Conservation (phyloP, 257 asterid species). For the Dorcoceras hygrometricum region DNA sequence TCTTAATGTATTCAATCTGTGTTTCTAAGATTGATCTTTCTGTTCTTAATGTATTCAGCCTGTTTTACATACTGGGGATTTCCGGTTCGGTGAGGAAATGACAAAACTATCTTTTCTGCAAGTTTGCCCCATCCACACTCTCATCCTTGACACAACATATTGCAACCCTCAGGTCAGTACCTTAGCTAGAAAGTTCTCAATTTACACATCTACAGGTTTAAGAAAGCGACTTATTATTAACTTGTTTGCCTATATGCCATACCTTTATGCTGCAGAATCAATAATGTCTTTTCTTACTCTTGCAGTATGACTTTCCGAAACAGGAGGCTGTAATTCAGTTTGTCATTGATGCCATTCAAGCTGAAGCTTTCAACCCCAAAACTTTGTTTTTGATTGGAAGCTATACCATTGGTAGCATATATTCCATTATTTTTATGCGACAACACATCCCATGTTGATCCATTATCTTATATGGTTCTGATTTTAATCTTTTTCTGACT, state of each 20-base stretch:
- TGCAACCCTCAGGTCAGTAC: conserved; percentile 79
- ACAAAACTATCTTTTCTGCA: conserved; percentile 45
- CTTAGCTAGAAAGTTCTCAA: neutral
- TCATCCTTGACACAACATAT: conserved; percentile 93
- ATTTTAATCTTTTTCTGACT: neutral
- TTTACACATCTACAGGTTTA: neutral
- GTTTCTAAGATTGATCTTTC: conserved; percentile 20
- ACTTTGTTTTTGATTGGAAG: conserved; percentile 92
- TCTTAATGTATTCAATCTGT: conserved; percentile 50
- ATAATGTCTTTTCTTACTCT: conserved; percentile 19
- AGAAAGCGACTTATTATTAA: conserved; percentile 7
- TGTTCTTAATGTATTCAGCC: conserved; percentile 46
- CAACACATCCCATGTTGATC: neutral
- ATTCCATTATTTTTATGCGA: conserved; percentile 12
- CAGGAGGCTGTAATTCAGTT: conserved; percentile 87
- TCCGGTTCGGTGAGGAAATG: conserved; percentile 78
- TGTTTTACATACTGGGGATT: conserved; percentile 94
- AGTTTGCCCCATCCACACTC: conserved; percentile 60
- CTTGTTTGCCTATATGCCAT: neutral
- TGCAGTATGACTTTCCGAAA: conserved; percentile 95
- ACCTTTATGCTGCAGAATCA: conserved; percentile 1
- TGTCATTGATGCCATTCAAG: conserved; percentile 93
- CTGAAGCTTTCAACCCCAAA: conserved; percentile 86
- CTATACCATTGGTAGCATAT: conserved; percentile 79
- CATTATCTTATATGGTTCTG: neutral